Conservation (phyloP, 495 filamentous ascomycete species). For the Neurospora sp. region DNA sequence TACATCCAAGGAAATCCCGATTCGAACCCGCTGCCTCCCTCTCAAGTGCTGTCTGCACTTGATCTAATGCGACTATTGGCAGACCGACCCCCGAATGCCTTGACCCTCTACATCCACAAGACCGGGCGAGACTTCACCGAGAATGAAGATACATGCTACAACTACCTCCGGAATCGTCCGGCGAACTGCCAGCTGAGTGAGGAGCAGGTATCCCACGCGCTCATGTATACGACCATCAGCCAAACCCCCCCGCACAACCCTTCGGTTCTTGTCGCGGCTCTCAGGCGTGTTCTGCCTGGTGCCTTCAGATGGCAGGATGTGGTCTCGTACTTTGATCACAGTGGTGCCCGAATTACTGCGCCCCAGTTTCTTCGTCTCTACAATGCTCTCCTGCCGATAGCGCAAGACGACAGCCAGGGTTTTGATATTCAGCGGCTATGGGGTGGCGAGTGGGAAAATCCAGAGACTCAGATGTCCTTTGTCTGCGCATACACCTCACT, state of each 20-base stretch:
- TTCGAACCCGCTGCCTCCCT: conserved; percentile 46
- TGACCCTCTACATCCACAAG: conserved; percentile 70
- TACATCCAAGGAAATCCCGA: conserved; percentile 45
- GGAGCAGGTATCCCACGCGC: conserved; percentile 67
- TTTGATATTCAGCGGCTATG: conserved; percentile 76
- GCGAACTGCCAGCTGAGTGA: conserved; percentile 63
- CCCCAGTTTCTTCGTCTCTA: conserved; percentile 74
- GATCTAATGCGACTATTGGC: conserved; percentile 60
- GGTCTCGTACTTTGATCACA: conserved; percentile 73
- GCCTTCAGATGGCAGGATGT: conserved; percentile 77
- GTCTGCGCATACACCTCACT: conserved; percentile 68
- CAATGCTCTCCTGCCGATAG: conserved; percentile 60
- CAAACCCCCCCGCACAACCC: conserved; percentile 63
- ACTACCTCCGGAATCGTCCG: conserved; percentile 53
- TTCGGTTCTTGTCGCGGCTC: conserved; percentile 55
- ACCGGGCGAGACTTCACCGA: conserved; percentile 52
- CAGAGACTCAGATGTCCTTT: conserved; percentile 82
- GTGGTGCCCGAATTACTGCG: conserved; percentile 60
- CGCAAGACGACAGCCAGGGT: conserved; percentile 40
- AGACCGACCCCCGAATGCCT: conserved; percentile 48
- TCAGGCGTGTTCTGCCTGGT: conserved; percentile 33
- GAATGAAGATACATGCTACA: conserved; percentile 38
- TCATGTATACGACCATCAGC: conserved; percentile 68
- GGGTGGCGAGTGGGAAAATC: conserved; percentile 82
- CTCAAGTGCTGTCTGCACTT: conserved; percentile 63